Conservation (phyloP, 345 rosid genomes). For the Populus nigra region DNA sequence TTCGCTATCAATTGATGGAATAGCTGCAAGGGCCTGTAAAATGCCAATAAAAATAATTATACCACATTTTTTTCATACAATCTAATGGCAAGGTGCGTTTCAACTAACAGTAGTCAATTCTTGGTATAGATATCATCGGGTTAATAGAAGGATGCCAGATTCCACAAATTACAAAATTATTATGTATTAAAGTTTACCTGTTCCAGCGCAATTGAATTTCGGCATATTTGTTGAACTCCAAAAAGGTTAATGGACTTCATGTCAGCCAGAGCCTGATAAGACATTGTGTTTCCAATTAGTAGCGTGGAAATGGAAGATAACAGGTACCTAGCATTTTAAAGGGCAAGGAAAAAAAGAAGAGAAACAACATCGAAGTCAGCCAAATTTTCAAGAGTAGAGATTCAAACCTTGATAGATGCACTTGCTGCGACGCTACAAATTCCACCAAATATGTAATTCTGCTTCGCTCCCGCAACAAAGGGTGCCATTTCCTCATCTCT, state of each 20-base stretch:
- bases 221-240: conserved; percentile 98
- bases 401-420: conserved; percentile 80
- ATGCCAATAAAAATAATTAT: conserved; percentile 9
- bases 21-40: conserved; percentile 84
- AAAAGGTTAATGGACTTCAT: conserved; percentile 84
- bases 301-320: neutral
- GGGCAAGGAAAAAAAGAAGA: neutral
- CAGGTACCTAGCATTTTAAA: neutral
- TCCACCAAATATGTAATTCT: conserved; percentile 93
- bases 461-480: conserved; percentile 64
- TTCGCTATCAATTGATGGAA: conserved; percentile 78
- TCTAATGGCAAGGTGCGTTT: neutral
- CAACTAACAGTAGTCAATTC: conserved; percentile 3
- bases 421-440: conserved; percentile 80
- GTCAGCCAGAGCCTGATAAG: conserved; percentile 71
- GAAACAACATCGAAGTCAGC: conserved; percentile 4
- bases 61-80: neutral
- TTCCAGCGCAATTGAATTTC: conserved; percentile 92
- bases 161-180: neutral
- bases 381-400: conserved; percentile 8
- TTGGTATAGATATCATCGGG: neutral
- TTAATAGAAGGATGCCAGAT: neutral
- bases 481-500: conserved; percentile 96
- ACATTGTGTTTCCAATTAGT: conserved; percentile 18
- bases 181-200: conserved; percentile 51